Percentiles rank a stretch among this genome's conserved stretches.
These are phyloP conservation scores for Lithospermum erythrorhizon DNA, from an alignment of 257 asterid species.

Conservation along the genomic window DNA sequence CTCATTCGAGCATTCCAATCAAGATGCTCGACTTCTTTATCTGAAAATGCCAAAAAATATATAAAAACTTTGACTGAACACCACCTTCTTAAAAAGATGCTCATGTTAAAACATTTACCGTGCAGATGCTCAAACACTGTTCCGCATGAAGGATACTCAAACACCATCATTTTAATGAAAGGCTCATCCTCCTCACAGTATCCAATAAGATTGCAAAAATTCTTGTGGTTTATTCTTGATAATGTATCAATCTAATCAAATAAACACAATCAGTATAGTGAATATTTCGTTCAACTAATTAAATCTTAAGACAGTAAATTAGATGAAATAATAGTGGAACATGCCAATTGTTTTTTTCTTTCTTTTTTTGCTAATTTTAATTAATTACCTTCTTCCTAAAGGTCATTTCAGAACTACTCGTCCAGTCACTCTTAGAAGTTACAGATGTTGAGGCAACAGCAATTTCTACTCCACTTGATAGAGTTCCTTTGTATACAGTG, in stretches of 20 bases:
- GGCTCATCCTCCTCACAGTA: slow-evolving; percentile 88
- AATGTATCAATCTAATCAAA: slow-evolving; percentile 51
- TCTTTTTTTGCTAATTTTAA: not conserved
- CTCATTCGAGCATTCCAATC: slow-evolving; percentile 84
- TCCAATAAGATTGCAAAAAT: slow-evolving; percentile 76
- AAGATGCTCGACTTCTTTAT: slow-evolving; percentile 71
- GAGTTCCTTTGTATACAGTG: slow-evolving; percentile 78
- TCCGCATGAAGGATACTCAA: slow-evolving; percentile 95
- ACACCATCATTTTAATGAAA: slow-evolving; percentile 90
- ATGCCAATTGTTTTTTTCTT: not conserved
- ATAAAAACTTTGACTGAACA: slow-evolving; percentile 1
- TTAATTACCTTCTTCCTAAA: slow-evolving; percentile 65
- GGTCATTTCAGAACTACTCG: slow-evolving; percentile 49
- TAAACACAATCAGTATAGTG: not conserved
- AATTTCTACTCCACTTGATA: slow-evolving; percentile 89
- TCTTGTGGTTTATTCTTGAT: slow-evolving; percentile 90
- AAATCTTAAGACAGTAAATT: not conserved
- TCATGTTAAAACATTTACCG: slow-evolving; percentile 31
- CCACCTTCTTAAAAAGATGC: slow-evolving; percentile 2
- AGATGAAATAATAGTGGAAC: not conserved
- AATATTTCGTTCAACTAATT: not conserved
- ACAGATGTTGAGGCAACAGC: slow-evolving; percentile 67
- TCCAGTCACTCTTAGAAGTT: slow-evolving; percentile 55
- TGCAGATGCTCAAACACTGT: slow-evolving; percentile 74
- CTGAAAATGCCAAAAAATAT: slow-evolving; percentile 23